phyloP scores from a whole-genome alignment of 495 filamentous ascomycete species.

The Geoglossum glabrum region DNA sequence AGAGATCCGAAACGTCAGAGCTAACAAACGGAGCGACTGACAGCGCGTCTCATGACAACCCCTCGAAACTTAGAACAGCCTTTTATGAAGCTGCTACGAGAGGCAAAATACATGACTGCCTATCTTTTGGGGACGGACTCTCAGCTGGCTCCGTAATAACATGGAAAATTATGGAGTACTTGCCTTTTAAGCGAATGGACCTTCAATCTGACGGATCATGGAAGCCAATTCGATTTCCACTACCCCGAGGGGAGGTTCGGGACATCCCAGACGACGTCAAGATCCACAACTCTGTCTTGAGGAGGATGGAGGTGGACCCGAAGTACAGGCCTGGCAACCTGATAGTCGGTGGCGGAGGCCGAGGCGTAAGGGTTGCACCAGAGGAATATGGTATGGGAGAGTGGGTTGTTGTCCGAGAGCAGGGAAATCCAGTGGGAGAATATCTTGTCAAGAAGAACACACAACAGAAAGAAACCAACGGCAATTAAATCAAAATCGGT shows the following conservation, averaged over 20 bases:
- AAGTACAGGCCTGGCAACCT: slow-evolving; percentile 63
- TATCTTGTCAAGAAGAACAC: not conserved
- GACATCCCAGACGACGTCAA: slow-evolving; percentile 55
- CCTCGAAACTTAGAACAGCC: slow-evolving; percentile 29
- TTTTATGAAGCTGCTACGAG: slow-evolving; percentile 37
- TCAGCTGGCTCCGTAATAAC: slow-evolving; percentile 34
- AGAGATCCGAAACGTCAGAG: not conserved
- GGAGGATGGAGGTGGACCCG: slow-evolving; percentile 43
- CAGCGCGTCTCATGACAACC: not conserved
- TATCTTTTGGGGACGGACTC: slow-evolving; percentile 46
- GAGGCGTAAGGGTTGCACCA: slow-evolving; percentile 43
- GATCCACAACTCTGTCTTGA: slow-evolving; percentile 55
- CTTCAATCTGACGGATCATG: slow-evolving; percentile 51
- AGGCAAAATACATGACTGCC: slow-evolving; percentile 55
- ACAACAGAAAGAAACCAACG: not conserved
- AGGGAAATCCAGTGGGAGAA: slow-evolving; percentile 48
- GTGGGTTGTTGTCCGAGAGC: slow-evolving; percentile 43
- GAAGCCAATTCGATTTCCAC: slow-evolving; percentile 64
- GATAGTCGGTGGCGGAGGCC: slow-evolving; percentile 60
- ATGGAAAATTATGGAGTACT: slow-evolving; percentile 72
- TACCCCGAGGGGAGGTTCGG: slow-evolving; percentile 60
- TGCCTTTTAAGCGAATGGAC: slow-evolving; percentile 75
- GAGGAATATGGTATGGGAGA: slow-evolving; percentile 44
- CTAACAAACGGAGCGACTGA: slow-evolving; percentile 13
- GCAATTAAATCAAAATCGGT: not conserved